Conservation (phyloP, 495 filamentous ascomycete species). For the Sporormia fimetaria region DNA sequence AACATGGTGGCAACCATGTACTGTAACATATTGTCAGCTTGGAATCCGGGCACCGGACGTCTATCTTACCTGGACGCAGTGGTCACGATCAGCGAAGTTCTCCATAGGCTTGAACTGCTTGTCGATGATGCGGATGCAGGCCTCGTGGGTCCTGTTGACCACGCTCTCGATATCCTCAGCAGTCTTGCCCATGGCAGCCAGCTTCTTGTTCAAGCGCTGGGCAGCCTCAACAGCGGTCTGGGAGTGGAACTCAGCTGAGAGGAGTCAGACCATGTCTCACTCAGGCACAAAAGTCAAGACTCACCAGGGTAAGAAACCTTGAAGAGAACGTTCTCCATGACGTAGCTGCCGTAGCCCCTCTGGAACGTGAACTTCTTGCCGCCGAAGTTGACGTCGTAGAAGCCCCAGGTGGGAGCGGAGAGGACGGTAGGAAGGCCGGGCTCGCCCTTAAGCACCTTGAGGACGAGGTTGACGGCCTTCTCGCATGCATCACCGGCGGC, state of each 20-base stretch:
- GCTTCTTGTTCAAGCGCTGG: conserved; percentile 69
- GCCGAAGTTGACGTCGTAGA: conserved; percentile 97
- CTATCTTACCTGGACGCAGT: conserved; percentile 70
- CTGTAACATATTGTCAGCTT: conserved; percentile 27
- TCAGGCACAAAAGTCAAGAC: conserved; percentile 22
- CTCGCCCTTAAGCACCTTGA: conserved; percentile 91
- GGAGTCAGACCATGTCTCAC: conserved; percentile 1
- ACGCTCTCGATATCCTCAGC: conserved; percentile 89
- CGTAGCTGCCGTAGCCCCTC: conserved; percentile 90
- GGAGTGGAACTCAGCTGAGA: conserved; percentile 88
- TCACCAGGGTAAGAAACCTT: conserved; percentile 94
- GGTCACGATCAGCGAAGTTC: conserved; percentile 98
- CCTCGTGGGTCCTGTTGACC: conserved; percentile 92
- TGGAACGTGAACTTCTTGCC: conserved; percentile 86
- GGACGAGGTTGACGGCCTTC: conserved; percentile 82
- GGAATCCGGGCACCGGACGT: not conserved
- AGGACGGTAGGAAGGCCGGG: conserved; percentile 84
- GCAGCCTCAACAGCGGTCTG: conserved; percentile 96
- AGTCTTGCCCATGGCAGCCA: conserved; percentile 75
- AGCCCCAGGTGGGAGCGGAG: conserved; percentile 89
- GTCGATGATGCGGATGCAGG: conserved; percentile 97
- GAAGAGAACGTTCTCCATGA: conserved; percentile 99
- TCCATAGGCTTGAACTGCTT: conserved; percentile 99
- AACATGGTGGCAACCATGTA: conserved; percentile 98
- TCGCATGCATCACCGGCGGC: conserved; percentile 96